phyloP scores from a whole-genome alignment of 257 asterid genomes.

The Ilex aquifolium region DNA sequence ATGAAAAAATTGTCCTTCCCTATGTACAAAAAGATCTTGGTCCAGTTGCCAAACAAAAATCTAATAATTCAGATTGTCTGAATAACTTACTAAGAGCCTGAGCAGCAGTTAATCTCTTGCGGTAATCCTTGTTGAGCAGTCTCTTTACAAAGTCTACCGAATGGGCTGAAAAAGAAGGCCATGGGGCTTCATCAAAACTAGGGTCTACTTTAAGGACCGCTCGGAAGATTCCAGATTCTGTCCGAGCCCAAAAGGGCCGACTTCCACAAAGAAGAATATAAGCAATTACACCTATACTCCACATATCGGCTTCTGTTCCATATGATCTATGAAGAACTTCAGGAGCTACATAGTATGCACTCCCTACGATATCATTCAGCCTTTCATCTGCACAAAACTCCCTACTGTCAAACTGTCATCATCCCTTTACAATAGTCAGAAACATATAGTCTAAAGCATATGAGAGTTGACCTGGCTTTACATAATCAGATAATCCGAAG shows the following conservation, averaged over 20 bases:
- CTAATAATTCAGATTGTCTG: background rate
- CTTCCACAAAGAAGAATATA: slow-evolving; percentile 90
- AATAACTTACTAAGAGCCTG: slow-evolving; percentile 78
- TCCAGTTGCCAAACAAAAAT: no score
- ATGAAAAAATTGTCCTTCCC: no score
- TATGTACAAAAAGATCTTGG: no score
- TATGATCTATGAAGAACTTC: slow-evolving; percentile 85
- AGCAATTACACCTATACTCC: slow-evolving; percentile 94
- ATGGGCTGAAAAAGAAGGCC: slow-evolving; percentile 77
- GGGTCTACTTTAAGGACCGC: slow-evolving; percentile 69
- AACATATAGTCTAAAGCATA: background rate
- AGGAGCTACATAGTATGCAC: slow-evolving; percentile 82
- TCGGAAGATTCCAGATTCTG: slow-evolving; percentile 72
- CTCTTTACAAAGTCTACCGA: slow-evolving; percentile 85
- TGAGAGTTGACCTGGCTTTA: slow-evolving; percentile 67
- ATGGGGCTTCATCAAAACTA: slow-evolving; percentile 74
- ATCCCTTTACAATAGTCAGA: slow-evolving; percentile 1
- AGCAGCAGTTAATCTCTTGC: slow-evolving; percentile 79
- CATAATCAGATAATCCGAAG: slow-evolving; percentile 89
- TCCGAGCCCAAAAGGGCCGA: slow-evolving; percentile 74
- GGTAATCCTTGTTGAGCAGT: slow-evolving; percentile 77
- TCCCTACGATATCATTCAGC: slow-evolving; percentile 88
- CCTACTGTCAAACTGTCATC: slow-evolving; percentile 15
- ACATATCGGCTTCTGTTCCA: slow-evolving; percentile 94
- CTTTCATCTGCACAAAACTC: slow-evolving; percentile 51